Conservation (phyloP, 306 rosid genomes). For the Prunus campanulata region DNA sequence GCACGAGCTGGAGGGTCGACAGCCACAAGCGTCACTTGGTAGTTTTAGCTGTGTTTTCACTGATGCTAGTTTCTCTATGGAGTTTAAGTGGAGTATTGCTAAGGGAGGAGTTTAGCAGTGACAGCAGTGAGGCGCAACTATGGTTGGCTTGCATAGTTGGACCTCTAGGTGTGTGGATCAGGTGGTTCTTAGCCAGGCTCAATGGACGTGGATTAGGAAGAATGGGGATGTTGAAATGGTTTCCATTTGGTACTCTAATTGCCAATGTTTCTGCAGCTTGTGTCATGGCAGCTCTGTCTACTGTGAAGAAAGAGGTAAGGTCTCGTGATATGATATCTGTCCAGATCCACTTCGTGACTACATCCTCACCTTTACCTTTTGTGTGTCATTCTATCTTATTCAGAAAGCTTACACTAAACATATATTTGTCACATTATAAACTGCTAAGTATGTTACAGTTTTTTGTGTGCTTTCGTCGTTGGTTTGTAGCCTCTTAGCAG, state of each 20-base stretch:
- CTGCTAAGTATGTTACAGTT: not conserved
- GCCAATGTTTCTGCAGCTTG: constrained; percentile 86
- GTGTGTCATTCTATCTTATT: not conserved
- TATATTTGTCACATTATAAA: not conserved
- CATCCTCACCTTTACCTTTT: not conserved
- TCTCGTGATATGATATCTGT: constrained; percentile 2
- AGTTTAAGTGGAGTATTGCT: constrained; percentile 36
- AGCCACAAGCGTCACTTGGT: constrained; percentile 38
- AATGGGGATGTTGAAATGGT: constrained; percentile 45
- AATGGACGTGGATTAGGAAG: constrained; percentile 73
- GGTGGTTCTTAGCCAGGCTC: constrained; percentile 69
- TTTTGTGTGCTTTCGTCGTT: not conserved
- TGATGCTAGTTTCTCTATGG: constrained; percentile 49
- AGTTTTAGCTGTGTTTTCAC: constrained; percentile 32
- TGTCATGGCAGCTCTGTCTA: constrained; percentile 73
- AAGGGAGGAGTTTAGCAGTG: constrained; percentile 37
- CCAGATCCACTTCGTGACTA: not conserved
- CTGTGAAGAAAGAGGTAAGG: constrained; percentile 51
- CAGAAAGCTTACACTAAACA: not conserved
- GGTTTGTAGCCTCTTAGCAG: not conserved
- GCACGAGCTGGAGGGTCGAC: constrained; percentile 39
- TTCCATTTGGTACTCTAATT: constrained; percentile 71
- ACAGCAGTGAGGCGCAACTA: constrained; percentile 35
- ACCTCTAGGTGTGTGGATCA: constrained; percentile 76
- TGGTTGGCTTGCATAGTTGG: constrained; percentile 82